Evolutionary conservation across 108 stramenopile species (phyloP), one percentile per base, ranked within the genome.

Genomic region (Seminavis robusta): DNA sequence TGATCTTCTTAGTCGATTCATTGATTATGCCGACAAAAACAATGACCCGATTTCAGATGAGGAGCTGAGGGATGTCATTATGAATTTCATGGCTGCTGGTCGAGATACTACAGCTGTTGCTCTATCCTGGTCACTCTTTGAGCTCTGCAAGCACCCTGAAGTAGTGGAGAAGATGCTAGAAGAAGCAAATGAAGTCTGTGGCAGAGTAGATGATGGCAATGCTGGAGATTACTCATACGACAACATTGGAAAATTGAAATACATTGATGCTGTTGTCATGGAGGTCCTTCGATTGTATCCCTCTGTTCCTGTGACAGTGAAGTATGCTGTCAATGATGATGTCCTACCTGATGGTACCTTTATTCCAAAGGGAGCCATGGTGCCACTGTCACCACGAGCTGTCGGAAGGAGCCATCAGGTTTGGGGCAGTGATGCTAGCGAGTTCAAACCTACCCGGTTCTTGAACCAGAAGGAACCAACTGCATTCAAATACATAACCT

Each of bases 81-180:
- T 83, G 69, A 79, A 73, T 47, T 54, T 79, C 28, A n/a, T 79
- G 29, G 47, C 79, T 31, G 81, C 77, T 24, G 81, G 81, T 11
- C 24, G 81, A 0, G 81, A 83, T 44, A 79, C 81, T 9, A 79
- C 74, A 20, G 81, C 75, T 0, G 56, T 59, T 13, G 71, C 73
- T 11, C 40, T 83, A 3, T 53, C 59, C 17, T 83, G 76, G 73
- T 33, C 77, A n/a, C 27, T 70, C 15, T 71, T 61, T 33, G 49
- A 67, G 33, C 68, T 83, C 3, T 20, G 56, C 17, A 54, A 31
- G 20, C 49, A 79, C 34, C 72, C 64, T 4, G 52, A 56, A 8
- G 49, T 71, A 4, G 40, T 48, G 32, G 44, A 52, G 6, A 74
- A 72, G 33, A 47, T 75, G 0, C 9, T 40, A 17, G 54, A 69